Evolutionary conservation across 306 rosid genomes (phyloP).

Genomic region (Cyamopsis tetragonoloba): DNA sequence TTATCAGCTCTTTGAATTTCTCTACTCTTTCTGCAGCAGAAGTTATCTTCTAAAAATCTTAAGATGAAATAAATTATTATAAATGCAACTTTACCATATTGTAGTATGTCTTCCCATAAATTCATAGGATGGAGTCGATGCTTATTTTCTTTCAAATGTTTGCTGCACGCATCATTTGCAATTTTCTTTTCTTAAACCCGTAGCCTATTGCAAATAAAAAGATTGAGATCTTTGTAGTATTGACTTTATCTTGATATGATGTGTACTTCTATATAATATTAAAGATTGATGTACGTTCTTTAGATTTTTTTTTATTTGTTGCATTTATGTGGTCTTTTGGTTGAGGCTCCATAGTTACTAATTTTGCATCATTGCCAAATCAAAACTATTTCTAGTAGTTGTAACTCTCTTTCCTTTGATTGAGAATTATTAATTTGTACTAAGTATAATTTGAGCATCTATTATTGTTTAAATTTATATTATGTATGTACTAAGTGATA

Average conservation of each 20-base stretch:
- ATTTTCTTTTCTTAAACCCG: neutral
- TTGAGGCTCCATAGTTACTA: neutral
- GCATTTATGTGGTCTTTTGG: neutral
- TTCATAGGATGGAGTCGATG: neutral
- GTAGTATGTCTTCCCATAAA: neutral
- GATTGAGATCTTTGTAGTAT: neutral
- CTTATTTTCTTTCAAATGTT: neutral
- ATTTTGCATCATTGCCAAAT: neutral
- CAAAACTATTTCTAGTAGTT: neutral
- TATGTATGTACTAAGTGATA: neutral
- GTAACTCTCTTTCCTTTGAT: neutral
- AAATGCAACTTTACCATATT: neutral
- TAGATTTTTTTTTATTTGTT: neutral
- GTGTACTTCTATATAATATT: neutral
- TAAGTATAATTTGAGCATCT: neutral
- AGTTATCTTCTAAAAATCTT: no score
- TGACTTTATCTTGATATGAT: neutral
- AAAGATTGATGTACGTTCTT: neutral
- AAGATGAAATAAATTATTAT: neutral
- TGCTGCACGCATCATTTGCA: neutral
- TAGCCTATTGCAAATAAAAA: neutral
- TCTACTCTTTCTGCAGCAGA: no score
- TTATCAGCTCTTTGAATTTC: no score
- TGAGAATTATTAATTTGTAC: conserved; percentile 3
- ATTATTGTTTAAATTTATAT: neutral